Evolutionary conservation across 2,329 filamentous ascomycete genomes (phyloP).

Genomic region (Elsinoe necatrix): DNA sequence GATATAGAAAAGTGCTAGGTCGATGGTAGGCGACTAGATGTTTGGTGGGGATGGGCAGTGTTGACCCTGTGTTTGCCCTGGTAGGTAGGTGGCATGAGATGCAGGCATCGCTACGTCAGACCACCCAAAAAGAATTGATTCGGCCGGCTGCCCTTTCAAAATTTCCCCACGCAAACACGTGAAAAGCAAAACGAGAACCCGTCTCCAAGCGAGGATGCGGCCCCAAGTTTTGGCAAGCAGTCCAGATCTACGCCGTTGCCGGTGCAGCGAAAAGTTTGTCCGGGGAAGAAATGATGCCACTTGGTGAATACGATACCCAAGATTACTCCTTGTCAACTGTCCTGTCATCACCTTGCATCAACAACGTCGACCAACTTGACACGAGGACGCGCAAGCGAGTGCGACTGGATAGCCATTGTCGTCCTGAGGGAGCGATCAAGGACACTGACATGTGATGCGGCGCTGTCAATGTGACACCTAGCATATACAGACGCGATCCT

Average conservation of each 20-base stretch:
- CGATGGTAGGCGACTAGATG: not conserved
- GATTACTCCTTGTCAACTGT: conserved; percentile 2
- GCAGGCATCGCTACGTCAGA: conserved; percentile 12
- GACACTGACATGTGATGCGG: not conserved
- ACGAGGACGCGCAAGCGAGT: not conserved
- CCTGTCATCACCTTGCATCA: not conserved
- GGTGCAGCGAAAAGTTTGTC: conserved; percentile 11
- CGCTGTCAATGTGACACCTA: not conserved
- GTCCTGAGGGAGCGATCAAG: not conserved
- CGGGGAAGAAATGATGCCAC: conserved; percentile 8
- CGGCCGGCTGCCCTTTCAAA: not conserved
- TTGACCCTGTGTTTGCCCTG: not conserved
- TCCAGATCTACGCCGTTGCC: conserved; percentile 13
- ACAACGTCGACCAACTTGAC: not conserved
- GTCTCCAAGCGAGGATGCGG: not conserved
- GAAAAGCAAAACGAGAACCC: conserved; percentile 4
- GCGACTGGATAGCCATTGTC: not conserved
- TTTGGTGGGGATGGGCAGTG: not conserved
- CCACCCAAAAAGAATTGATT: not conserved
- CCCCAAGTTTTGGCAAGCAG: not conserved
- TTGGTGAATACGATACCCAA: not conserved
- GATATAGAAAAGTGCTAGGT: not conserved
- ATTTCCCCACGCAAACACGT: conserved; percentile 4
- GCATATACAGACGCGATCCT: not conserved
- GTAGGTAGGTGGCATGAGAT: not conserved